These are phyloP conservation scores for Sporothrix dimorphospora DNA, from an alignment of 2,329 filamentous ascomycete species.

Conservation along the genomic window DNA sequence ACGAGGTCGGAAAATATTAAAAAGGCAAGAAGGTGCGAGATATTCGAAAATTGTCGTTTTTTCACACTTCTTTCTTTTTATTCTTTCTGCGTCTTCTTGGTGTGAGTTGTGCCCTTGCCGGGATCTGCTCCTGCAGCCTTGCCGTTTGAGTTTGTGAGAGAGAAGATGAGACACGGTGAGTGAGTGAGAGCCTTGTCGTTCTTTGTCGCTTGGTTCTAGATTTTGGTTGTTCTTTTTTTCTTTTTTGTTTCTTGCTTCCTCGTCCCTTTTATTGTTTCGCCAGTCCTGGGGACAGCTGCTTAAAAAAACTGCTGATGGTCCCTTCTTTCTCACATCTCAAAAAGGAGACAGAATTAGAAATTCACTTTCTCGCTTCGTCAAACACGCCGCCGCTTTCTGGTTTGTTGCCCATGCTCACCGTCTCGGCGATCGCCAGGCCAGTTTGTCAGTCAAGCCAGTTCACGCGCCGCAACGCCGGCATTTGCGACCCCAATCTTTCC, in stretches of 20 bases:
- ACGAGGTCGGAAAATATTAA: not conserved
- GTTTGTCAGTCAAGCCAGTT: too few relatives aligned
- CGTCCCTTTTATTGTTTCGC: not conserved
- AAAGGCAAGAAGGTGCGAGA: not conserved
- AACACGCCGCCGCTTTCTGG: not conserved
- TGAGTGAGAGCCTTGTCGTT: conserved; percentile 12
- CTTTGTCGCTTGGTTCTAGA: not conserved
- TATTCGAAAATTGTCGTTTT: not conserved
- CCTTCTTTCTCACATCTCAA: not conserved
- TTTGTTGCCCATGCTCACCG: not conserved
- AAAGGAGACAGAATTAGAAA: not conserved
- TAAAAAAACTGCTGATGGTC: not conserved
- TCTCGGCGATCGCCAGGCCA: not conserved
- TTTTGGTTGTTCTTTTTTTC: not conserved
- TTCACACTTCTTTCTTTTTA: not conserved
- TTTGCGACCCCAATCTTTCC: not conserved
- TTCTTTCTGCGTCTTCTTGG: not conserved
- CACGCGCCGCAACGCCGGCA: not conserved
- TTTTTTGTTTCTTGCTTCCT: too few relatives aligned
- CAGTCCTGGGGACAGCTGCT: not conserved
- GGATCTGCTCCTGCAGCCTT: conserved; percentile 4
- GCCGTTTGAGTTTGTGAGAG: not conserved
- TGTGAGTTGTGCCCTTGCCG: not conserved
- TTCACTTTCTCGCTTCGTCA: not conserved
- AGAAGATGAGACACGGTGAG: not conserved